Evolutionary conservation across 2,329 filamentous ascomycete species (phyloP), one percentile per base, ranked within the genome.

Genomic region (Nannizziopsis barbatae): DNA sequence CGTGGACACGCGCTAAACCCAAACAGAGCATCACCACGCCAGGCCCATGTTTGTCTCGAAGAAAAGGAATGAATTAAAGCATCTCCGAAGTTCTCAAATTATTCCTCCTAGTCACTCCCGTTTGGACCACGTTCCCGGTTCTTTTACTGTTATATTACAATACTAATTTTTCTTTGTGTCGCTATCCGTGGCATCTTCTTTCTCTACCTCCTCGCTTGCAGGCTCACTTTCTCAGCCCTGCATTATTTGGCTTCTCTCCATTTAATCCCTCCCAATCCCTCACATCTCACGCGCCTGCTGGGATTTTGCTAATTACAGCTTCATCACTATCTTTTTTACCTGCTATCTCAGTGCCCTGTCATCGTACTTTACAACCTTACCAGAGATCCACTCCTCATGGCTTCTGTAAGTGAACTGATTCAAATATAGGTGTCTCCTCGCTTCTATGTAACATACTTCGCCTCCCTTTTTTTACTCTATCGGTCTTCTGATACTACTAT

Each of bases 331-430:
- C 36, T 36, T 42, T 14, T 7, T 5, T 32, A 7, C 14, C 33
- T 15, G 14, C 31, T 35, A 14, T 15, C 18, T 15, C 18, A 5
- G 9, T 20, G 27, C 1, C 14, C 18, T 12, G 15, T 32, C 35
- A 32, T 27, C 27, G 18, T 40, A 11, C 12, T 9, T 20, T 27
- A 15, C 17, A 15, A 20, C 5, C 20, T 33, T 40, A 5, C 14
- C n/a, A 15, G 18, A 10, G 30, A 40, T 30, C 27, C 50, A 50
- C 57, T 57, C 59, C 59, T 54, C 62, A 72, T 72, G 69, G 69
- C 69, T 71, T 71, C 69, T 62, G 69, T 72, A 62, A 60, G 69
- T 45, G 37, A 38, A 48, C 50, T 48, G 18, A 22, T 42, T 41
- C 31, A 49, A 33, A 47, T 37, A 53, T 53, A 51, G 50, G 53